A percentile compares a stretch with the other conserved stretches of the same genome.
Conservation (phyloP, 192 early-diverging fungal species). For the Irineochytrium annulatum region DNA sequence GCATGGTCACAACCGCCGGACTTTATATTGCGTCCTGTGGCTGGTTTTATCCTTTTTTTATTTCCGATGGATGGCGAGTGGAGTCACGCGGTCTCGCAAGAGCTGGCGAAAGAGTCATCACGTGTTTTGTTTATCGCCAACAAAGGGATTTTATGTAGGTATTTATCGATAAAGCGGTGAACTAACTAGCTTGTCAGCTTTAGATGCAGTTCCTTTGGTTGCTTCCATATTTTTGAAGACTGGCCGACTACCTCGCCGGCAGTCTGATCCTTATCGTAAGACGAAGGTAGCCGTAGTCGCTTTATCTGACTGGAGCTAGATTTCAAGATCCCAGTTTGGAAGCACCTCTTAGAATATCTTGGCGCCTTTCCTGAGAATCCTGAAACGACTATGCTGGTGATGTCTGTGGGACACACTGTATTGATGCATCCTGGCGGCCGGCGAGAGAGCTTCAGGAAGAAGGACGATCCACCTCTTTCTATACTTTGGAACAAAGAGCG, state of each 20-base stretch:
- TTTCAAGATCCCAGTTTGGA: conserved; percentile 30
- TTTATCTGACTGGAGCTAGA: conserved; percentile 1
- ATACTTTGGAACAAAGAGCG: conserved; percentile 5
- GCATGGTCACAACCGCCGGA: conserved; percentile 14
- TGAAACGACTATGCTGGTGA: background rate
- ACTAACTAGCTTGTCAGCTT: background rate
- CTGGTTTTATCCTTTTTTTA: conserved; percentile 14
- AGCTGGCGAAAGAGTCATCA: background rate
- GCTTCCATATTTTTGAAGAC: conserved; percentile 20
- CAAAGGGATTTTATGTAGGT: conserved; percentile 3
- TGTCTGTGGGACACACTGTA: conserved; percentile 2
- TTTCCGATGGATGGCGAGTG: conserved; percentile 10
- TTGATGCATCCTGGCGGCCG: conserved; percentile 16
- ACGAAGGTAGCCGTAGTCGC: background rate
- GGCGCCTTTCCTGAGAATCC: conserved; percentile 20
- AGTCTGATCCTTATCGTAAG: conserved; percentile 17
- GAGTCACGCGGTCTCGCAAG: background rate
- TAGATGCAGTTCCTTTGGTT: conserved; percentile 2
- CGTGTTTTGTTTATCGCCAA: conserved; percentile 13
- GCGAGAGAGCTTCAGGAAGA: conserved; percentile 8
- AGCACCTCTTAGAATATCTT: conserved; percentile 34
- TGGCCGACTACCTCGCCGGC: conserved; percentile 10
- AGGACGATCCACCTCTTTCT: background rate
- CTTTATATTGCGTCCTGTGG: conserved; percentile 12
- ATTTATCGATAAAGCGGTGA: background rate